phyloP scores from a whole-genome alignment of 2,329 filamentous ascomycete species.

The Colletotrichum spaethianum region DNA sequence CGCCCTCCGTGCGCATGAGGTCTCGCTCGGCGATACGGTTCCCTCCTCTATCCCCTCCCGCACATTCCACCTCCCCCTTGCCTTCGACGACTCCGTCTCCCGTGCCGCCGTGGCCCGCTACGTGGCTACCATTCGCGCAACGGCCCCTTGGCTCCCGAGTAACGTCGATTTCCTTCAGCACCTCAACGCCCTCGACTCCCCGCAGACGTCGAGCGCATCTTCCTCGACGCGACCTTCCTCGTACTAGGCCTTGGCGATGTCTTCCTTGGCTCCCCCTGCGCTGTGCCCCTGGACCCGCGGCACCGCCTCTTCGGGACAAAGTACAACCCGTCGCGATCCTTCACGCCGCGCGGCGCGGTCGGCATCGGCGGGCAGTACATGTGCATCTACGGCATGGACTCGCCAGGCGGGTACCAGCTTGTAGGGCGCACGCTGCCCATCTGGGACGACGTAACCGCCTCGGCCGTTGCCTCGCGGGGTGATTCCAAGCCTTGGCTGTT shows the following conservation, averaged over 20 bases:
- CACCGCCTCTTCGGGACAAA: conserved; percentile 54
- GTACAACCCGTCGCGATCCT: conserved; percentile 55
- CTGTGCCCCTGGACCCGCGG: conserved; percentile 53
- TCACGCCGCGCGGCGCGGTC: conserved; percentile 53
- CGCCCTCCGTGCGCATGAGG: conserved; percentile 44
- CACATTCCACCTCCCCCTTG: conserved; percentile 53
- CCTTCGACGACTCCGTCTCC: conserved; percentile 55
- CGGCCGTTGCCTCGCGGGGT: background rate
- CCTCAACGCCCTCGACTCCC: conserved; percentile 50
- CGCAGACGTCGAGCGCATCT: conserved; percentile 45
- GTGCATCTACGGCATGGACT: conserved; percentile 56
- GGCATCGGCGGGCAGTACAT: conserved; percentile 56
- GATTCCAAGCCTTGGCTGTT: conserved; percentile 48
- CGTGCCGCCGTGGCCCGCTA: conserved; percentile 71
- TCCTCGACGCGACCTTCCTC: conserved; percentile 52
- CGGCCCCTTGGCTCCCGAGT: conserved; percentile 74
- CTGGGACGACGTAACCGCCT: conserved; percentile 47
- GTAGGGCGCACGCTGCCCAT: conserved; percentile 53
- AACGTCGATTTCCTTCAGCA: conserved; percentile 68
- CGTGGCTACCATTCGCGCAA: conserved; percentile 71
- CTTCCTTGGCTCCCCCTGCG: conserved; percentile 56
- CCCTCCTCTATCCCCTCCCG: conserved; percentile 48
- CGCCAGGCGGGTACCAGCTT: conserved; percentile 55
- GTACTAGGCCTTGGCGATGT: conserved; percentile 57
- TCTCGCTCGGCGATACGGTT: conserved; percentile 44